Evolutionary conservation across 192 early-diverging fungal genomes (phyloP).

Genomic region (Chytriomyces sp.): DNA sequence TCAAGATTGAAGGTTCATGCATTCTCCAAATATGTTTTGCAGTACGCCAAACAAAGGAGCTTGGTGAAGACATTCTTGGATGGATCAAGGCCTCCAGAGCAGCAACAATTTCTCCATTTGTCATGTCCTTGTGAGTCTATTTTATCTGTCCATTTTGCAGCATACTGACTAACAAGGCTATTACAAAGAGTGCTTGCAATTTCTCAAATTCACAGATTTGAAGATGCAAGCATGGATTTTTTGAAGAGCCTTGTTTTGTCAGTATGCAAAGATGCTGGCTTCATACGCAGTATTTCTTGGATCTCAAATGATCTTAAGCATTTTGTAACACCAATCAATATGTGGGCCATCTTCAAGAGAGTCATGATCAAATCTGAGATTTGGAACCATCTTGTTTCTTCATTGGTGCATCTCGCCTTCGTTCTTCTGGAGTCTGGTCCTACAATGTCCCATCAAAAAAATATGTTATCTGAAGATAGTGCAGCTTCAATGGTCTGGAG

Average conservation of each 20-base stretch:
- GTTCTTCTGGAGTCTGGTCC: neutral
- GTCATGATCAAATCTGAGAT: slow-evolving; percentile 13
- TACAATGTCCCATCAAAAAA: neutral
- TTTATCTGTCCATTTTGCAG: neutral
- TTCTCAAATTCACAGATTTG: slow-evolving; percentile 21
- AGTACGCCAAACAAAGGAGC: slow-evolving; percentile 18
- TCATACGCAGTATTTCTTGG: neutral
- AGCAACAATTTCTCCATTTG: neutral
- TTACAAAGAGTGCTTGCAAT: slow-evolving; percentile 9
- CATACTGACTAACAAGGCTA: neutral
- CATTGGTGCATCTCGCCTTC: slow-evolving; percentile 1
- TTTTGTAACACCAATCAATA: neutral
- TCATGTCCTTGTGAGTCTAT: neutral
- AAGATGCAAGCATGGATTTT: neutral
- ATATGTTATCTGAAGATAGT: neutral
- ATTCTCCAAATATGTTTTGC: slow-evolving; percentile 26
- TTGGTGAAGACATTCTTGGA: slow-evolving; percentile 1
- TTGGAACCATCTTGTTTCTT: slow-evolving; percentile 15
- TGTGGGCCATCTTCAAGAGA: slow-evolving; percentile 10
- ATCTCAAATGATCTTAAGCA: neutral
- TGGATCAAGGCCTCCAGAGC: neutral
- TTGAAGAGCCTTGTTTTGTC: neutral
- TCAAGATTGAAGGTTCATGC: slow-evolving; percentile 7
- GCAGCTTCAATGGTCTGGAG: neutral
- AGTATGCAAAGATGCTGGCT: slow-evolving; percentile 16